Conservation (phyloP, 2,329 filamentous ascomycete genomes). For the Aspergillus fumigatus region DNA sequence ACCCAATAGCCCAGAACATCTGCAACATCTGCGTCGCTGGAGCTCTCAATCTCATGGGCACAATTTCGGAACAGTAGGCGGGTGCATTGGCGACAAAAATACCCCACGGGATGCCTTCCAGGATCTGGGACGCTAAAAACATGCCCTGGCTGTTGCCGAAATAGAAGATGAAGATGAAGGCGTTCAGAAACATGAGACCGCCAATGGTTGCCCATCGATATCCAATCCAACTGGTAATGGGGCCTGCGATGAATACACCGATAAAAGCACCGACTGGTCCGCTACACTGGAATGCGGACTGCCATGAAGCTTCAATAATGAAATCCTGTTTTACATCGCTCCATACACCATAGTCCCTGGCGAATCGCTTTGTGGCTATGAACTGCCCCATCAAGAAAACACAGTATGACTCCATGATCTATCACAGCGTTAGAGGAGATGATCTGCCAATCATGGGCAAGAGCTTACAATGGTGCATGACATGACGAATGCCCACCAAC, state of each 20-base stretch:
- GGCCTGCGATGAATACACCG: conserved; percentile 48
- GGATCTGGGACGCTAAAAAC: conserved; percentile 52
- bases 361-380: conserved; percentile 49
- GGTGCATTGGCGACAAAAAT: conserved; percentile 63
- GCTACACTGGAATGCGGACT: too few species aligned
- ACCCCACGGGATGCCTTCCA: conserved; percentile 62
- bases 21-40: conserved; percentile 60
- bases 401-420: conserved; percentile 64
- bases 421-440: conserved; percentile 15
- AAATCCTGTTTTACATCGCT: too few species aligned
- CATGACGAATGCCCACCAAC: conserved; percentile 53
- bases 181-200: conserved; percentile 50
- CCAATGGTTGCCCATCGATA: conserved; percentile 57
- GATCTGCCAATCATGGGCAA: conserved; percentile 13
- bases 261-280: conserved; percentile 51
- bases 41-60: conserved; percentile 54
- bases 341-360: too few species aligned
- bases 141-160: conserved; percentile 43
- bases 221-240: conserved; percentile 55
- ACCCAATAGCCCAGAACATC: conserved; percentile 62
- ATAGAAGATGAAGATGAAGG: conserved; percentile 49
- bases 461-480: conserved; percentile 52
- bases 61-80: conserved; percentile 59
- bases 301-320: too few species aligned
- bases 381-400: conserved; percentile 60